phyloP scores from a whole-genome alignment of 495 filamentous ascomycete species.

The Darksidea phi region DNA sequence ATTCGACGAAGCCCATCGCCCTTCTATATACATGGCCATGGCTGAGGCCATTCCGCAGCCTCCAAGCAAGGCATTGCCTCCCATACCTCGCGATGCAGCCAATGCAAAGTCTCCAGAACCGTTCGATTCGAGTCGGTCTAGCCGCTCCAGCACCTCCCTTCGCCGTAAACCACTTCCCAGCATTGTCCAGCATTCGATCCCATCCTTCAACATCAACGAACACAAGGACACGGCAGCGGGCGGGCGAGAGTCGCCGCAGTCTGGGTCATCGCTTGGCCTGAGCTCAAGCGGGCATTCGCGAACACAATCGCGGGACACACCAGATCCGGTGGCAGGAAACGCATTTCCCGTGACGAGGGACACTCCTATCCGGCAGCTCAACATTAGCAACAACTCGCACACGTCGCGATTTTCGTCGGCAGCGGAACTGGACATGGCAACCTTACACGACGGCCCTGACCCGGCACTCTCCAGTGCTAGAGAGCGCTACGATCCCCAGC shows the following conservation, averaged over 20 bases:
- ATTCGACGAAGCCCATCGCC: background rate
- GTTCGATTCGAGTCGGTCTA: background rate
- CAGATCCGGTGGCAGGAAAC: constrained; percentile 11
- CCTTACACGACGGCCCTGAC: constrained; percentile 17
- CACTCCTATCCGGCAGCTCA: constrained; percentile 33
- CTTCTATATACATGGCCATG: constrained; percentile 25
- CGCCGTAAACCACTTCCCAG: constrained; percentile 32
- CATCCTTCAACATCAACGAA: constrained; percentile 27
- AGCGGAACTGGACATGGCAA: constrained; percentile 23
- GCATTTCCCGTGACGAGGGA: constrained; percentile 20
- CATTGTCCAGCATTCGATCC: constrained; percentile 12
- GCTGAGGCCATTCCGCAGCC: constrained; percentile 11
- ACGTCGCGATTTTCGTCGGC: constrained; percentile 32
- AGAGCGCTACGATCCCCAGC: constrained; percentile 45
- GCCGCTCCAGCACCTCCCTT: constrained; percentile 20
- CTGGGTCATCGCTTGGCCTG: constrained; percentile 28
- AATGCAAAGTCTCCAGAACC: background rate
- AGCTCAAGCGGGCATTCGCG: constrained; percentile 34
- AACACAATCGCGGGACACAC: constrained; percentile 25
- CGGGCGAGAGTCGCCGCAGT: constrained; percentile 29
- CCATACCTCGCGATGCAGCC: constrained; percentile 14
- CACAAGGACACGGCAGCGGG: constrained; percentile 25
- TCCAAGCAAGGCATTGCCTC: constrained; percentile 23
- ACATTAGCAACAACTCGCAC: constrained; percentile 26
- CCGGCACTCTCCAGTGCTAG: constrained; percentile 45